Evolutionary conservation across 495 filamentous ascomycete genomes (phyloP).

Genomic region (Halenospora varia): DNA sequence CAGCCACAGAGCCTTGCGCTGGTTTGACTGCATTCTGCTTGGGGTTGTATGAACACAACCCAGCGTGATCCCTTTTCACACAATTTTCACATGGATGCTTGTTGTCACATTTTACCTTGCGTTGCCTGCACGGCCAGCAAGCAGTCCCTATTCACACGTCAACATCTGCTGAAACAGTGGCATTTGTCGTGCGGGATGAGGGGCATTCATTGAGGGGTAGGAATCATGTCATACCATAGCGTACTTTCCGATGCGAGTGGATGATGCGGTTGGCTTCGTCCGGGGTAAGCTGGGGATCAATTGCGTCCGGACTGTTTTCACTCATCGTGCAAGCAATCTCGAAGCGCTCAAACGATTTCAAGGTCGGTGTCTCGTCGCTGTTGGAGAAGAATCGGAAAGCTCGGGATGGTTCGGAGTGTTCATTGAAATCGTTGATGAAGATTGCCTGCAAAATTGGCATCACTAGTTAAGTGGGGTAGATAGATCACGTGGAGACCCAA

Average conservation of each 20-base stretch:
- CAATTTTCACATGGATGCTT: slow-evolving; percentile 70
- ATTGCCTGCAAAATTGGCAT: neutral
- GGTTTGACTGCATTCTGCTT: slow-evolving; percentile 54
- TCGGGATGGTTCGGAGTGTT: neutral
- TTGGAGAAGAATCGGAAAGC: neutral
- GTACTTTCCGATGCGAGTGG: slow-evolving; percentile 54
- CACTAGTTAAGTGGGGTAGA: neutral
- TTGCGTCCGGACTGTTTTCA: slow-evolving; percentile 10
- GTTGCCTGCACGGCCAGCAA: slow-evolving; percentile 69
- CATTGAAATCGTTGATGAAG: neutral
- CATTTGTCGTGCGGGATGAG: neutral
- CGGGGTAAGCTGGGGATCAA: slow-evolving; percentile 16
- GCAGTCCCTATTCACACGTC: slow-evolving; percentile 45
- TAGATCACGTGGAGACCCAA: neutral
- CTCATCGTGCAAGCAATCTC: slow-evolving; percentile 13
- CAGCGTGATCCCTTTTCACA: slow-evolving; percentile 66
- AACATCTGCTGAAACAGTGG: slow-evolving; percentile 2
- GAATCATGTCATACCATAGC: slow-evolving; percentile 44
- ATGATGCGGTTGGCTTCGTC: slow-evolving; percentile 57
- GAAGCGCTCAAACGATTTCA: neutral
- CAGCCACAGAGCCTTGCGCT: slow-evolving; percentile 30
- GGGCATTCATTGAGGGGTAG: neutral
- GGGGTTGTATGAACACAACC: slow-evolving; percentile 69
- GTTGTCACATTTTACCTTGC: slow-evolving; percentile 74
- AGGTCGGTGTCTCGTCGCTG: neutral